Evolutionary conservation across 2,329 filamentous ascomycete species (phyloP), one percentile per base, ranked within the genome.

Genomic region (Apiospora aurea): DNA sequence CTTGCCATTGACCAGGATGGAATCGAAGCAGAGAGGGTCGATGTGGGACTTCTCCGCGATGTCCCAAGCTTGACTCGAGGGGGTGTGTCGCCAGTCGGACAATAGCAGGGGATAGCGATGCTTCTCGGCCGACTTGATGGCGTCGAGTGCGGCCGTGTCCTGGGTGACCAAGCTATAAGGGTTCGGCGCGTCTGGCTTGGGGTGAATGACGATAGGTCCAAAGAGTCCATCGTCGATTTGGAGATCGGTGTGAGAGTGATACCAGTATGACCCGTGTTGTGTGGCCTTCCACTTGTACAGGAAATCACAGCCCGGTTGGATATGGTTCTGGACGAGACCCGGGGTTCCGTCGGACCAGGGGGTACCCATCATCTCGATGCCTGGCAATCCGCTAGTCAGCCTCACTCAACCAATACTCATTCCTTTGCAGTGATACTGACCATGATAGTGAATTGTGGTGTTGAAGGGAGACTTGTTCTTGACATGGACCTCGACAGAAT

Each of bases 261-360:
- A 92, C 83, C 87, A 91, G 79, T 88, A 90, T 57, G 85, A 86
- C 3, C 90, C 90, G 75, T 88, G 86, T 71, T 89, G 85, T 0
- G 82, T 83, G 0, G 89, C 89, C n/a, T 81, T 84, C 82, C 87
- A 92, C 44, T 81, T 81, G 76, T 91, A 89, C 0, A 82, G 81
- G 75, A 87, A 91, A 41, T 78, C 82, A 3, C 78, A 75, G 1
- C 85, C 85, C 0, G 88, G 84, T 16, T 80, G 75, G 71, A 91
- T 90, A 4, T 85, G 80, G 4, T 81, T 81, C 75, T 91, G 89
- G 0, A 86, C 85, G 2, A 91, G 78, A 1, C 89, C 89, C 0
- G 88, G 87, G 0, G 89, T 86, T 43, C 90, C 90, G 72, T 92
- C 90, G 0, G 88, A 86, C 89, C 88, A 91, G 0, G 88, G 87